Evolutionary conservation across 2,329 filamentous ascomycete species (phyloP).

Genomic region (Fusarium redolens): DNA sequence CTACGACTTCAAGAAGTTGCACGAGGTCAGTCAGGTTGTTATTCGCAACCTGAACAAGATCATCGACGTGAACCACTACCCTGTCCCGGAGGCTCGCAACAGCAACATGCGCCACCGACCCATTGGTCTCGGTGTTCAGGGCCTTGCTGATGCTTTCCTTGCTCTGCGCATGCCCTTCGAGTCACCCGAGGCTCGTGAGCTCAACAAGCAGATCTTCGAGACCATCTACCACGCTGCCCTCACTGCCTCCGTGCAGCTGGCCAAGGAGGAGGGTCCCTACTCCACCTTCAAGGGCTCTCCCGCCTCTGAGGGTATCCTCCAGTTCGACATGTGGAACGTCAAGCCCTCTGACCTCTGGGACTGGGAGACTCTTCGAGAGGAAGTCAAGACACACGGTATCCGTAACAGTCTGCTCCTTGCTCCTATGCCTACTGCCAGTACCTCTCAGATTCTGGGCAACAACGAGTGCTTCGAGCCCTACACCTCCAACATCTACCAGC

Average conservation of each 20-base stretch:
- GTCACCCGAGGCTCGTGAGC: slow-evolving; percentile 89
- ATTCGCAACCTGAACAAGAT: slow-evolving; percentile 98
- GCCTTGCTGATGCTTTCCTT: slow-evolving; percentile 97
- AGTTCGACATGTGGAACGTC: slow-evolving; percentile 99
- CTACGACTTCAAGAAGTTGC: slow-evolving; percentile 97
- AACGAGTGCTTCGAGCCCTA: slow-evolving; percentile 99
- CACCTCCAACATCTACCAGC: slow-evolving; percentile 99
- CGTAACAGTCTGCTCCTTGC: slow-evolving; percentile 96
- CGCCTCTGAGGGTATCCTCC: slow-evolving; percentile 92
- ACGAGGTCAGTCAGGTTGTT: slow-evolving; percentile 92
- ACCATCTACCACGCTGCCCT: slow-evolving; percentile 98
- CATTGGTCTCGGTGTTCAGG: slow-evolving; percentile 96
- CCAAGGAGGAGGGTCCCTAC: slow-evolving; percentile 86
- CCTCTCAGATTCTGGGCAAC: slow-evolving; percentile 97
- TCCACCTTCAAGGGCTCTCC: slow-evolving; percentile 93
- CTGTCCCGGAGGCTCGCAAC: slow-evolving; percentile 91
- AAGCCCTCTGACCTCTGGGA: slow-evolving; percentile 96
- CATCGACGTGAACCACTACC: slow-evolving; percentile 98
- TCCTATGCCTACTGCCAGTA: slow-evolving; percentile 97
- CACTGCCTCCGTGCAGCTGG: slow-evolving; percentile 87
- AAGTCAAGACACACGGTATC: slow-evolving; percentile 92
- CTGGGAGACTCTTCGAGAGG: slow-evolving; percentile 87
- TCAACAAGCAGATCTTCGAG: slow-evolving; percentile 99
- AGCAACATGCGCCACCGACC: slow-evolving; percentile 98
- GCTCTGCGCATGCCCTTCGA: slow-evolving; percentile 97